Base-by-base conservation (phyloP, 768 basidiomycete genomes). In the Lentinula aciculospora region DNA sequence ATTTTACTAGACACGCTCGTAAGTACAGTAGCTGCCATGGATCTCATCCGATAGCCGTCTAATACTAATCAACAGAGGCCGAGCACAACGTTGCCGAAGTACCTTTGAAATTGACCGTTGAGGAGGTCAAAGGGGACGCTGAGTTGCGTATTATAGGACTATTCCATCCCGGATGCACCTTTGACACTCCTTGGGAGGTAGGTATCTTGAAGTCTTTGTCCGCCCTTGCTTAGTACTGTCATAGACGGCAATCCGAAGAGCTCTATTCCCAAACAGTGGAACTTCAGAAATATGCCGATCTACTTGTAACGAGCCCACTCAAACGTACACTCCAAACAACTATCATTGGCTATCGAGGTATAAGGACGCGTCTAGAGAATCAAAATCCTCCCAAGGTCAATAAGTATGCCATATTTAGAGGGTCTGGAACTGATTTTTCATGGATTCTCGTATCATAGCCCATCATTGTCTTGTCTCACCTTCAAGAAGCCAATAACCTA, bases 301-400 rank as follows among this genome's bases (percentile, higher is more conserved):
- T 56, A 3, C 54, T 56, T 8, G 54, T 56, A 21, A 28, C 54
- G 7, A 56, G 54, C 32, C 54, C 54, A 10, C 31, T 56, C 23
- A 56, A 56, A 29, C 54, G 54, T 13, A 56, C 54, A 17, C 42
- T 56, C 6, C 54, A 56, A n/a, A 56, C 54, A 21, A 56, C 54
- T 13, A 44, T 56, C 10, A 46, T 56, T 15, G 54, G 54, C n/a
- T 56, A 44, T 45, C 54, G 40, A 8, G 40, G 28, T 4, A 10
- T 56, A n/a, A 44, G 32, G 13, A 27, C 54, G 13, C 54, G 54
- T 29, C 28, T 56, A n/a, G 54, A 56, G n/a, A 44, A n/a, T 21
- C 40, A 56, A 34, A 34, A 45, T 1, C 42, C 54, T 25, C 40
- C 44, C n/a, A 56, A 56, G 54, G 54, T 56, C 27, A 21, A 27